These are phyloP conservation scores for Hypomyces rosellus DNA, from an alignment of 2,329 filamentous ascomycete species.

Conservation along the genomic window DNA sequence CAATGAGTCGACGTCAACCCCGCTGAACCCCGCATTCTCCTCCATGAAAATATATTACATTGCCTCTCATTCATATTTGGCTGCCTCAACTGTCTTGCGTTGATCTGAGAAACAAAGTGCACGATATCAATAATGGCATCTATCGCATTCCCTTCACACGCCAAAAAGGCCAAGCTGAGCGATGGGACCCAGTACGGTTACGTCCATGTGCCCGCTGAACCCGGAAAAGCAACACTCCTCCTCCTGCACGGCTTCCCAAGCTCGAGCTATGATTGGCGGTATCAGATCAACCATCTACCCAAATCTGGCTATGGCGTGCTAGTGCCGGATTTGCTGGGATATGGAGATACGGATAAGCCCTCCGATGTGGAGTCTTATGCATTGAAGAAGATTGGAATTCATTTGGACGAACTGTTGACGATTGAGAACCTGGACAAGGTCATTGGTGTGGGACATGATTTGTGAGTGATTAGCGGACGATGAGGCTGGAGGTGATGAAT, in stretches of 20 bases:
- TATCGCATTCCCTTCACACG: constrained; percentile 1
- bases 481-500: constrained; percentile 10
- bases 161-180: not conserved
- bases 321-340: constrained; percentile 17
- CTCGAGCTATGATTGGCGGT: constrained; percentile 15
- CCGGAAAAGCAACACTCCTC: constrained; percentile 11
- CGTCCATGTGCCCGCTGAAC: constrained; percentile 2
- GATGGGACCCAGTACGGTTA: constrained; percentile 9
- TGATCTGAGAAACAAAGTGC: not conserved
- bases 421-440: constrained; percentile 10
- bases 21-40: too few relatives aligned
- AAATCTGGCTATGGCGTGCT: constrained; percentile 14
- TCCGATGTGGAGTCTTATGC: constrained; percentile 12
- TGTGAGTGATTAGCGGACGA: constrained; percentile 2
- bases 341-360: constrained; percentile 15
- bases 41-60: too few relatives aligned
- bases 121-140: not conserved
- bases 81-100: not conserved
- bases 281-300: constrained; percentile 13
- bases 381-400: constrained; percentile 7
- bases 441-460: constrained; percentile 16
- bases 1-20: too few relatives aligned
- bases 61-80: too few relatives aligned
- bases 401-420: constrained; percentile 14
- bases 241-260: constrained; percentile 17